These are phyloP conservation scores for Coniochaeta sp. DNA, from an alignment of 2,329 filamentous ascomycete species.

Conservation along the genomic window DNA sequence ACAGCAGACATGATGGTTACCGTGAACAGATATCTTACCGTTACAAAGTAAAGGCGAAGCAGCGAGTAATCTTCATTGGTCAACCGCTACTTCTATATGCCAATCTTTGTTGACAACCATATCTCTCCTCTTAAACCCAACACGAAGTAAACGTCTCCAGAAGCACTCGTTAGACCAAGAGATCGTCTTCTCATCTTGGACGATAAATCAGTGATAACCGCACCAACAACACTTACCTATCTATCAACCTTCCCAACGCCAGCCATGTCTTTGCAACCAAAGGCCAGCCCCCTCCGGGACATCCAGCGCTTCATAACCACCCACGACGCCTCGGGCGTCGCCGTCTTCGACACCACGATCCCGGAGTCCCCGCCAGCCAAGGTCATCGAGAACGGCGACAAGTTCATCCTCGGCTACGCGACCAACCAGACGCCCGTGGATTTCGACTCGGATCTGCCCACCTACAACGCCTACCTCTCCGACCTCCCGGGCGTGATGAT, in stretches of 20 bases:
- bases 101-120: too few relatives aligned
- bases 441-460: constrained; percentile 36
- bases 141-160: too few relatives aligned
- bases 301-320: constrained; percentile 22
- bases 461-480: constrained; percentile 34
- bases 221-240: not conserved
- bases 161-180: not conserved
- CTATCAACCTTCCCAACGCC: not conserved
- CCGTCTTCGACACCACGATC: constrained; percentile 23
- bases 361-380: constrained; percentile 11
- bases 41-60: too few relatives aligned
- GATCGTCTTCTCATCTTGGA: not conserved
- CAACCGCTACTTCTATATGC: too few relatives aligned
- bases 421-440: constrained; percentile 37
- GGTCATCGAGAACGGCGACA: constrained; percentile 27
- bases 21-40: too few relatives aligned
- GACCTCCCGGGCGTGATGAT: constrained; percentile 40
- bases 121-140: too few relatives aligned
- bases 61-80: too few relatives aligned
- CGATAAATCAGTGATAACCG: not conserved
- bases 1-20: too few relatives aligned
- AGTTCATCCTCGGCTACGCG: constrained; percentile 40
- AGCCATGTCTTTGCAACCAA: not conserved
- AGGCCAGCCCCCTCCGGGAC: not conserved
- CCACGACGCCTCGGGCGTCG: constrained; percentile 22